These are phyloP conservation scores for Fusarium chuoi DNA, from an alignment of 2,329 filamentous ascomycete genomes.

Conservation along the genomic window DNA sequence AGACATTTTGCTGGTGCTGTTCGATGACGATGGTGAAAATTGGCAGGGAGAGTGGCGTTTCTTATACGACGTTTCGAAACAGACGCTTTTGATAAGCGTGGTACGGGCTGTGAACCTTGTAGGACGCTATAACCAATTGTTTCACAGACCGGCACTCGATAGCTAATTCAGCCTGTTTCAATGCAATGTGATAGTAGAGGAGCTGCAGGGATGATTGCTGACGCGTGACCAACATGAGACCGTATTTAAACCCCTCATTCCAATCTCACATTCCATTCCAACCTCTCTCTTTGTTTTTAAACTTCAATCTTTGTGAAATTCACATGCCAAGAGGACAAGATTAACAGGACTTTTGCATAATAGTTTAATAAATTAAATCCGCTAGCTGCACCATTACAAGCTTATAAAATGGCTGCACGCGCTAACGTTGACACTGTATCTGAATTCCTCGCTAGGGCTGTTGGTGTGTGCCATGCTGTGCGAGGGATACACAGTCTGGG, in stretches of 20 bases:
- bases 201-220: slow-evolving; percentile 11
- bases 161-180: slow-evolving; percentile 1
- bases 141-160: neutral
- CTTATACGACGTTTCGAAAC: slow-evolving; percentile 22
- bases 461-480: slow-evolving; percentile 17
- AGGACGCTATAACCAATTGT: slow-evolving; percentile 6
- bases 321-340: neutral
- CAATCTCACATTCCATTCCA: slow-evolving; percentile 7
- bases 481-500: slow-evolving; percentile 9
- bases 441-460: slow-evolving; percentile 33
- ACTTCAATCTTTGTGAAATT: neutral
- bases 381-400: slow-evolving; percentile 42
- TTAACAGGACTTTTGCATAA: neutral
- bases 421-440: neutral
- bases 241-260: slow-evolving; percentile 35
- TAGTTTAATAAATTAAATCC: neutral
- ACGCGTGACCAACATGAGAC: slow-evolving; percentile 19
- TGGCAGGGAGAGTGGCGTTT: slow-evolving; percentile 18
- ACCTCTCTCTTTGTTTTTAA: neutral
- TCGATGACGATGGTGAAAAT: neutral
- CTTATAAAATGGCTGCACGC: slow-evolving; percentile 47
- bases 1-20: slow-evolving; percentile 5
- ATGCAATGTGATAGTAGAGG: slow-evolving; percentile 3
- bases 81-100: slow-evolving; percentile 13
- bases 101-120: slow-evolving; percentile 19